Percentiles rank a stretch among this genome's conserved stretches.
Evolutionary conservation across 176 grass and related monocot species (phyloP).

Genomic region (Oryza australiensis): DNA sequence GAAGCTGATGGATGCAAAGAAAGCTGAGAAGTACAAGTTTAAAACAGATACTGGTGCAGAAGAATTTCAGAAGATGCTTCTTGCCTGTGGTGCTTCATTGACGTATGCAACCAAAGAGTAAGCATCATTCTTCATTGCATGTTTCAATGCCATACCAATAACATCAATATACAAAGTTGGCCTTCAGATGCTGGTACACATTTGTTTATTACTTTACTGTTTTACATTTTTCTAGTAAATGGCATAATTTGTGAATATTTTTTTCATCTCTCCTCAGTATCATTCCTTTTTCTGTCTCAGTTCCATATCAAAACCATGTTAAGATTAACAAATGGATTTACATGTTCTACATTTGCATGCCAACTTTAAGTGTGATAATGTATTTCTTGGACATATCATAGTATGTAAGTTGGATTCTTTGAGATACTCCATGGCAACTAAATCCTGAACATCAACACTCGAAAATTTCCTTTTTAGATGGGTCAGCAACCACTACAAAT

Average conservation of each 20-base stretch:
- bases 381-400: constrained; percentile 4
- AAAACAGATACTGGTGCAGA: constrained; percentile 43
- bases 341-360: constrained; percentile 8
- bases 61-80: constrained; percentile 73
- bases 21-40: constrained; percentile 72
- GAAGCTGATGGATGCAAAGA: constrained; percentile 68
- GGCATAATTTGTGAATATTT: neutral
- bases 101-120: constrained; percentile 82
- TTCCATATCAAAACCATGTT: neutral
- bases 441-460: constrained; percentile 31
- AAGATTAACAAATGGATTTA: neutral
- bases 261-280: neutral
- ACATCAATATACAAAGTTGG: neutral
- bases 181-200: neutral
- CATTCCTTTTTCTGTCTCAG: neutral
- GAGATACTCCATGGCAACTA: neutral
- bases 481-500: constrained; percentile 88
- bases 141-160: constrained; percentile 9
- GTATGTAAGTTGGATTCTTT: neutral
- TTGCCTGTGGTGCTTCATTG: constrained; percentile 70
- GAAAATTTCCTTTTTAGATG: constrained; percentile 64
- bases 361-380: neutral
- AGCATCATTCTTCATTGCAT: constrained; percentile 38
- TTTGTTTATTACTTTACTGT: neutral
- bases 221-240: neutral